Evolutionary conservation across 192 early-diverging fungal genomes (phyloP).

Genomic region (Mortierella antarctica): DNA sequence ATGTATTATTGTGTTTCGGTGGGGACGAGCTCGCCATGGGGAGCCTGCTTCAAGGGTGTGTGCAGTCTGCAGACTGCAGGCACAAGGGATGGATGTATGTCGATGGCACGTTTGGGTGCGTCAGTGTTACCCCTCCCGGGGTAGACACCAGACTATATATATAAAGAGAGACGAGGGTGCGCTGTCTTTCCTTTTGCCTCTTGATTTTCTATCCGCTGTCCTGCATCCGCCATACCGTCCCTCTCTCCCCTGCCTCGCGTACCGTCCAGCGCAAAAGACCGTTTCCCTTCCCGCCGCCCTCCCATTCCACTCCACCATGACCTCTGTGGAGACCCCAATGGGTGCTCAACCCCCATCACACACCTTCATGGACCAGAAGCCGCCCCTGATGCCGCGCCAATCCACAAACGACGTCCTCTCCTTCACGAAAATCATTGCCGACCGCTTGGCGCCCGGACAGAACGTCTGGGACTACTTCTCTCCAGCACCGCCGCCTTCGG

Average conservation of each 20-base stretch:
- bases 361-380: conserved; percentile 42
- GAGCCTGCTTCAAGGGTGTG: no score
- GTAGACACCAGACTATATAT: no score
- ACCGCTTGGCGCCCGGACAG: conserved; percentile 37
- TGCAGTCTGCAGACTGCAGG: no score
- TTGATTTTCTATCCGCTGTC: background rate
- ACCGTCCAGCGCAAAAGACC: no score
- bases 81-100: no score
- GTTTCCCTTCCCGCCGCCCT: background rate
- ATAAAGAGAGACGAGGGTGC: no score
- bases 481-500: background rate
- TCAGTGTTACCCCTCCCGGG: no score
- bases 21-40: no score
- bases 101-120: no score
- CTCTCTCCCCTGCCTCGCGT: background rate
- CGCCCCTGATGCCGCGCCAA: conserved; percentile 43
- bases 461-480: conserved; percentile 51
- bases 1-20: no score
- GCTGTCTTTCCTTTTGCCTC: background rate
- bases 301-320: background rate
- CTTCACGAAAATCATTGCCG: conserved; percentile 41
- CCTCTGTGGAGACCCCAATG: background rate
- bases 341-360: conserved; percentile 15
- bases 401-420: conserved; percentile 43
- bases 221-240: no score